Base-by-base conservation (phyloP, 805 yeast genomes). In the Hanseniaspora lindneri region DNA sequence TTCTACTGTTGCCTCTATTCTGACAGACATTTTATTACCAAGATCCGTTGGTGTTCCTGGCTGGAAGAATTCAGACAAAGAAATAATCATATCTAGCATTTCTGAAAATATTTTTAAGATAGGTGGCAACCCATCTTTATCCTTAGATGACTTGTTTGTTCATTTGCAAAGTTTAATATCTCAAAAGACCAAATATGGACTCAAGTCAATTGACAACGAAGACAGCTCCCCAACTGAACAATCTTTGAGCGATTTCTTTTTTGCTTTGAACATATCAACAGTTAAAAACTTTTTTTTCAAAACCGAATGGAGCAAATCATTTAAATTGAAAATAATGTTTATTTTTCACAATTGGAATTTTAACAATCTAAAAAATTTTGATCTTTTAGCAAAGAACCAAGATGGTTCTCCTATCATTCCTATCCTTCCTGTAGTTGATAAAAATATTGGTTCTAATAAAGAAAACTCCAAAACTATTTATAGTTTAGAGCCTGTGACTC, bases 191-290 rank as follows among this genome's bases (percentile, higher is more conserved):
- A 37, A 37, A n/a, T 37, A 37, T 37, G 41, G 41, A 9, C 25
- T 37, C 17, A 37, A 37, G 16, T 23, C 41, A 8, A 37, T 37
- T 14, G 16, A 37, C 17, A 24, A 37, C 13, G 30, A 20, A 4
- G 41, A 37, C 19, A 20, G 41, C 16, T 37, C 41, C n/a, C 41
- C 41, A n/a, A 37, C 41, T 20, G 41, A 37, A 37, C 28, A 37
- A 24, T 37, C 41, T 4, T 24, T 37, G 16, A 37, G 41, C 25
- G 41, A 37, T 37, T 37, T 37, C n/a, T 37, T 37, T 14, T 14
- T 13, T 6, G 29, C 30, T 8, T 37, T 37, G 4, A 24, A 37
- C n/a, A 16, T 37, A 24, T 3, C 20, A 24, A 37, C 41, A 16
- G 25, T 37, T 14, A 37, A 23, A 25, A 37, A 37, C 41, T 37